These are phyloP conservation scores for Pyricularia grisea DNA, from an alignment of 2,329 filamentous ascomycete genomes.

Conservation along the genomic window DNA sequence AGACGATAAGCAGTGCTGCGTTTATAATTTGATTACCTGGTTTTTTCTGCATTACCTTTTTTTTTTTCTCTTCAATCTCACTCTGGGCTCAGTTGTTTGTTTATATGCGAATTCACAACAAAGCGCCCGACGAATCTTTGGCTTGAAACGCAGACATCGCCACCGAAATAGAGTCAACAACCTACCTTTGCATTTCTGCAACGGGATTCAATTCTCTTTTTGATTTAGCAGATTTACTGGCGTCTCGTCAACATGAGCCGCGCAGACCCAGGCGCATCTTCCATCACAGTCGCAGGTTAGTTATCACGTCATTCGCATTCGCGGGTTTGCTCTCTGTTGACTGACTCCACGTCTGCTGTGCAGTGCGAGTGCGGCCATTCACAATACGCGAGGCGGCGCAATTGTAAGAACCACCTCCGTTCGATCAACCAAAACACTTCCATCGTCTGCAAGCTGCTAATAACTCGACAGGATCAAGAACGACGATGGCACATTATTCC, in stretches of 20 bases:
- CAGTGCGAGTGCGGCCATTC: slow-evolving; percentile 62
- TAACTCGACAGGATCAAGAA: slow-evolving; percentile 39
- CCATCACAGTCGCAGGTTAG: slow-evolving; percentile 50
- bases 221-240: not conserved
- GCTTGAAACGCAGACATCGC: not conserved
- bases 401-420: slow-evolving; percentile 40
- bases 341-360: slow-evolving; percentile 15
- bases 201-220: not conserved
- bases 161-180: not conserved
- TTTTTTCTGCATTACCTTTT: not conserved
- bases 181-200: not conserved
- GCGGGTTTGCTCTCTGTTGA: slow-evolving; percentile 1
- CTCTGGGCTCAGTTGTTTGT: not conserved
- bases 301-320: not conserved
- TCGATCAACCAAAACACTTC: not conserved
- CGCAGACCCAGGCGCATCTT: slow-evolving; percentile 29
- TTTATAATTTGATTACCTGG: not conserved
- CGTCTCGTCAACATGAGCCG: not conserved
- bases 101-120: not conserved
- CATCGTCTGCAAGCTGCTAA: not conserved
- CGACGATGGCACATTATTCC: slow-evolving; percentile 82
- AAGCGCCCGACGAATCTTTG: not conserved
- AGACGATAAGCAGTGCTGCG: slow-evolving; percentile 3
- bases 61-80: not conserved
- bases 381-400: slow-evolving; percentile 92